Evolutionary conservation across 495 filamentous ascomycete species (phyloP), one percentile per base, ranked within the genome.

Genomic region (Symbiotaphrina buchneri): DNA sequence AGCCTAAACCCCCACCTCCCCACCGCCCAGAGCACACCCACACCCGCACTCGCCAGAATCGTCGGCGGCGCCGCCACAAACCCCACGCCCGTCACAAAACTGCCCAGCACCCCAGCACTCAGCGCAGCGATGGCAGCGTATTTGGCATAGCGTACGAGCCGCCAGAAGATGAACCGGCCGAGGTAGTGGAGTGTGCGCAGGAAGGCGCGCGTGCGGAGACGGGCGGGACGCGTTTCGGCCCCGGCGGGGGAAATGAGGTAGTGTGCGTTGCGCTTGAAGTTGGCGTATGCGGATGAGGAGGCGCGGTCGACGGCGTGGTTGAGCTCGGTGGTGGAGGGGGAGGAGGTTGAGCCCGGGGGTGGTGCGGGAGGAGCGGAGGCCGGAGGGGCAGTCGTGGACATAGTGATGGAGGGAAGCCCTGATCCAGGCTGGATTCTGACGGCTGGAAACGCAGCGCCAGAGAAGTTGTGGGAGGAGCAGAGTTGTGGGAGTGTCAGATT

Each of bases 141-240:
- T 35, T 48, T 52, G 5, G 50, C 50, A 35, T 50, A 54, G 14
- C 50, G 41, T 3, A 52, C 45, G 0, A 54, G 35, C 6, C 45
- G 39, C 50, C 50, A 54, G 46, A 54, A 54, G 18, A 47, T 33
- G 40, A 54, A 51, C 30, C 49, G 37, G 17, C 40, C 34, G 10
- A 48, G 20, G 37, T 42, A 53, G 27, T 40, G 50, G 1, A 45
- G 25, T 15, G 41, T 46, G 35, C 48, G 48, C 3, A 54, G 45
- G 19, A 54, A 41, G 1, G 48, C 43, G 8, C 50, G 45, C 3
- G 50, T 54, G 10, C 48, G 48, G 10, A 49, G 39, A 13, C 28
- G 39, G 0, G 34, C 29, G 6, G 50, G 50, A n/a, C 31, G 44
- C 2, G 41, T 11, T 7, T 24, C 32, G 17, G 41, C 31, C 1